These are phyloP conservation scores for Pyrenula massariospora DNA, from an alignment of 495 filamentous ascomycete species.

Conservation along the genomic window DNA sequence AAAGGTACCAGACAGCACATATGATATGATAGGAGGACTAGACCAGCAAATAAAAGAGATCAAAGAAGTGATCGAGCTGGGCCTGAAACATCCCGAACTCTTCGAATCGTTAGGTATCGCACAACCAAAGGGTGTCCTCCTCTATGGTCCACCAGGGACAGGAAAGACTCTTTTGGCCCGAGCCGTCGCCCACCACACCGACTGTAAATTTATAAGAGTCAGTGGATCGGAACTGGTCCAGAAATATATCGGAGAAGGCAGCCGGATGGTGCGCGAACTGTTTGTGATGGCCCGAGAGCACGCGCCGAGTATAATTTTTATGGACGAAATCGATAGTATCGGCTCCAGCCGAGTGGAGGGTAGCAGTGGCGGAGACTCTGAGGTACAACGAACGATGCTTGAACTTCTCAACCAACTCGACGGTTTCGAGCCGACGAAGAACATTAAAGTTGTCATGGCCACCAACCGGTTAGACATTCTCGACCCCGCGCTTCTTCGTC, in stretches of 20 bases:
- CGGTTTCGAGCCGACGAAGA: constrained; percentile 98
- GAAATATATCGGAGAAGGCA: constrained; percentile 98
- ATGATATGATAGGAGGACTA: constrained; percentile 99
- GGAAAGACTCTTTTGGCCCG: constrained; percentile 93
- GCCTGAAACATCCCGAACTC: constrained; percentile 93
- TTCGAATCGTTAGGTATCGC: constrained; percentile 98
- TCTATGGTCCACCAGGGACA: constrained; percentile 94
- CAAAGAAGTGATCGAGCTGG: constrained; percentile 99
- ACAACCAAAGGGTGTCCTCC: constrained; percentile 91
- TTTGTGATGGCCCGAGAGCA: constrained; percentile 99
- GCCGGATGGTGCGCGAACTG: constrained; percentile 94
- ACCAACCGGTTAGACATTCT: constrained; percentile 97
- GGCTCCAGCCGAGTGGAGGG: constrained; percentile 94
- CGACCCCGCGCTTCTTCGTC: constrained; percentile 85
- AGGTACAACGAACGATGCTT: constrained; percentile 98
- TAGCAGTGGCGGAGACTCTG: constrained; percentile 90
- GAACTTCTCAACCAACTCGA: constrained; percentile 97
- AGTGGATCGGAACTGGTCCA: constrained; percentile 94
- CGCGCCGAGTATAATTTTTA: constrained; percentile 99
- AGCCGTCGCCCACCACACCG: constrained; percentile 94
- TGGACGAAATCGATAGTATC: constrained; percentile 99
- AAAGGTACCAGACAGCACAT: constrained; percentile 98
- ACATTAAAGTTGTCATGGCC: constrained; percentile 99
- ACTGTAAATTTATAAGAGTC: constrained; percentile 97
- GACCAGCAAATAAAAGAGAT: constrained; percentile 99